Conservation (phyloP, 257 asterid species). For the Perilla frutescens region DNA sequence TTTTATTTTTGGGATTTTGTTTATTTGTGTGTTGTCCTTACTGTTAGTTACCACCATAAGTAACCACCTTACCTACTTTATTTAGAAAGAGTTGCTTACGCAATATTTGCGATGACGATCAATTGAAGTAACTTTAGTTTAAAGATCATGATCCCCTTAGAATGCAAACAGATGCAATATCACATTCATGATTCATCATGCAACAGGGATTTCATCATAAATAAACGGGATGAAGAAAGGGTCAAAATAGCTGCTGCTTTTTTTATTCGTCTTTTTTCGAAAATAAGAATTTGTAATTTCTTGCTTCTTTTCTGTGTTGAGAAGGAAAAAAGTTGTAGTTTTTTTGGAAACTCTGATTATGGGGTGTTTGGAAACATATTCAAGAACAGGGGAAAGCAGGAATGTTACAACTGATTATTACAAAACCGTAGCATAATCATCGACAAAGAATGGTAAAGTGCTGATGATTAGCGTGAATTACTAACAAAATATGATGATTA, state of each 20-base stretch:
- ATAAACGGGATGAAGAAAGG: neutral
- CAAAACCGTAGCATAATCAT: neutral
- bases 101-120: neutral
- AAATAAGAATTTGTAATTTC: neutral
- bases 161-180: neutral
- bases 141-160: neutral
- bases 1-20: neutral
- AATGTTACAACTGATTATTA: neutral
- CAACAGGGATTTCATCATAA: neutral
- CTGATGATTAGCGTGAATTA: neutral
- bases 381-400: neutral
- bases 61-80: slow-evolving; percentile 35
- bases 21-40: slow-evolving; percentile 9
- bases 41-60: slow-evolving; percentile 7
- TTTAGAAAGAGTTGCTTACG: slow-evolving; percentile 23
- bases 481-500: neutral
- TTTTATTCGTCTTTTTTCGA: no score
- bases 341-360: no score
- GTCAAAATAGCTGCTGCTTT: neutral
- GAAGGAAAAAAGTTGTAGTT: no score
- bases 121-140: neutral
- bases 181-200: neutral
- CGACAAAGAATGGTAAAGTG: neutral
- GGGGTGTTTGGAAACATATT: neutral
- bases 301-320: neutral